Percentiles rank a stretch among this genome's conserved stretches.
Conservation (phyloP, 352 stramenopile species). For the Pythium oligandrum region DNA sequence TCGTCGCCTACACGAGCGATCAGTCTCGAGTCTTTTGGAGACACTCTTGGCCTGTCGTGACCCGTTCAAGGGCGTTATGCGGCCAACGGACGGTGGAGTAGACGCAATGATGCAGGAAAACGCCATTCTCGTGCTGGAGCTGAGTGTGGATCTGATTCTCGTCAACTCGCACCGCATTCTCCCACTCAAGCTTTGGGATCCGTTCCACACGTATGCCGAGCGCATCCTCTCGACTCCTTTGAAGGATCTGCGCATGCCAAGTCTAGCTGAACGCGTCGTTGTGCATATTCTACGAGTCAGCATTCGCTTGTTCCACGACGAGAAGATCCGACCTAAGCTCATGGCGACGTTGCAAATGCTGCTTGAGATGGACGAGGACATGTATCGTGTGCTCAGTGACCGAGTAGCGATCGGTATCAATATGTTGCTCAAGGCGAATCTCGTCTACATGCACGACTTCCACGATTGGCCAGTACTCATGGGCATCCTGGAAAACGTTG, state of each 20-base stretch:
- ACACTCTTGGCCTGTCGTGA: constrained; percentile 72
- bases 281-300: constrained; percentile 83
- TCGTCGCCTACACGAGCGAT: constrained; percentile 63
- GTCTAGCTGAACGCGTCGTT: constrained; percentile 77
- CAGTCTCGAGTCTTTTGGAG: constrained; percentile 61
- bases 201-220: constrained; percentile 78
- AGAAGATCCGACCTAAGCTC: constrained; percentile 73
- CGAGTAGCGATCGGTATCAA: constrained; percentile 75
- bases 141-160: constrained; percentile 81
- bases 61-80: constrained; percentile 74
- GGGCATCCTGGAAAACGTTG: constrained; percentile 68
- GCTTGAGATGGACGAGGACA: constrained; percentile 71
- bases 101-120: constrained; percentile 88
- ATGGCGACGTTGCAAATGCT: constrained; percentile 76
- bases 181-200: constrained; percentile 67
- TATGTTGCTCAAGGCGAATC: constrained; percentile 81
- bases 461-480: constrained; percentile 74
- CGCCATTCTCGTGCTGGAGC: constrained; percentile 80
- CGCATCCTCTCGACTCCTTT: constrained; percentile 68
- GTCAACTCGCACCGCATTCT: constrained; percentile 80
- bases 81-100: constrained; percentile 27
- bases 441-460: constrained; percentile 87
- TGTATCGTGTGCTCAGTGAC: constrained; percentile 78
- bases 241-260: constrained; percentile 67
- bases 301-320: constrained; percentile 84